These are phyloP conservation scores for Cicer bijugum DNA, from an alignment of 306 rosid genomes.

Conservation along the genomic window DNA sequence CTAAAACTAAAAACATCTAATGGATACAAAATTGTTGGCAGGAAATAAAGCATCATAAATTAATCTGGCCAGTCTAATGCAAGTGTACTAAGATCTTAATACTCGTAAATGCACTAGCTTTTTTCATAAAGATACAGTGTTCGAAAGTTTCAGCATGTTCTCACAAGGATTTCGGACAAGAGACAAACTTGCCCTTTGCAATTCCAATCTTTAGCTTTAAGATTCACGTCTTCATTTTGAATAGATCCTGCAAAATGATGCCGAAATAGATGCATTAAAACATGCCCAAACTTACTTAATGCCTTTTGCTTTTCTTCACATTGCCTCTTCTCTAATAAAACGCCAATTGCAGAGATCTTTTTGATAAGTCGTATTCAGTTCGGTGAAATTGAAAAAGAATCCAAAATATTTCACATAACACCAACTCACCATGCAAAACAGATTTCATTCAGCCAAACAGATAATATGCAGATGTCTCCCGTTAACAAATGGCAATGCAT, in stretches of 20 bases:
- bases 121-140: conserved; percentile 49
- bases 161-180: conserved; percentile 54
- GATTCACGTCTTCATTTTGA: conserved; percentile 54
- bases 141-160: conserved; percentile 58
- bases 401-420: background rate
- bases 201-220: conserved; percentile 53
- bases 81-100: conserved; percentile 48
- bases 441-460: background rate
- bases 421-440: background rate
- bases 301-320: background rate
- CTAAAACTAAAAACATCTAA: background rate
- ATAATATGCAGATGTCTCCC: background rate
- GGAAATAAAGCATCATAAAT: conserved; percentile 41
- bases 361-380: background rate
- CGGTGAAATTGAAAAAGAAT: background rate
- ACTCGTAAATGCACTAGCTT: conserved; percentile 55
- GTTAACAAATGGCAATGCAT: conserved; percentile 1
- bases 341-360: background rate
- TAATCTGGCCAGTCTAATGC: conserved; percentile 56
- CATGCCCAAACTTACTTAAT: background rate
- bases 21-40: background rate
- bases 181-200: conserved; percentile 48
- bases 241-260: conserved; percentile 49
- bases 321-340: conserved; percentile 10
- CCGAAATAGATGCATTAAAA: conserved; percentile 3